Base-by-base conservation (phyloP, 495 filamentous ascomycete genomes). In the Aspergillus ostianus region DNA sequence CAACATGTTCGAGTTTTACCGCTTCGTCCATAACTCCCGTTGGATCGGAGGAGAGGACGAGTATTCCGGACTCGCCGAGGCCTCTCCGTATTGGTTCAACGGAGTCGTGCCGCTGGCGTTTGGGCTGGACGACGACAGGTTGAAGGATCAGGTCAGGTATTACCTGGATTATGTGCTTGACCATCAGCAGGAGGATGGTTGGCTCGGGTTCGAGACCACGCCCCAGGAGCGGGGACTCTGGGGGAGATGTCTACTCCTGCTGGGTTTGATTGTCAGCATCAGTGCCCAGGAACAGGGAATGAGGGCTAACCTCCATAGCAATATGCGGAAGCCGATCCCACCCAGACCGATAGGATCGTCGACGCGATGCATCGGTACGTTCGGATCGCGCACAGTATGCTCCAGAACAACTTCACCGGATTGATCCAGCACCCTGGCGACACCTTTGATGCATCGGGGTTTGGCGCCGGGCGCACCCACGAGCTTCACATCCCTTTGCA, bases 11-110 rank as follows among this genome's bases (percentile, higher is more conserved):
- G 79, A 85, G 53, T 88, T 87, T 66, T 89, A 85, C 66, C 75
- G 71, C 32, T 84, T 78, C 52, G 83, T 88, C 5, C 70, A 68
- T 2, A 61, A 88, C 57, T 81, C 77, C 5, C 66, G 70, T 17
- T 89, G 84, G 84, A 61, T 84, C 10, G 85, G 85, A 3, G 81
- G 82, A 2, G 68, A 70, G 20, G 64, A 72, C 6, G 84, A 88
- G 64, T 89, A 89, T 56, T 85, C 81, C 47, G 67, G 66, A 7
- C 72, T 88, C 3, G 77, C 86, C 57, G 85, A 89, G 69, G 80
- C 78, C 0, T 75, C 81, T 3, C 84, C 85, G 2, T 88, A 89
- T 65, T 89, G 85, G 86, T 80, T 86, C 58, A 88, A 88, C 62
- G 81, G 81, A 21, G 70, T 88, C 5, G 86, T 89, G 3, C 84